Evolutionary conservation across 176 grass and related monocot species (phyloP), one percentile per base, ranked within the genome.

Genomic region (Cocos nucifera): DNA sequence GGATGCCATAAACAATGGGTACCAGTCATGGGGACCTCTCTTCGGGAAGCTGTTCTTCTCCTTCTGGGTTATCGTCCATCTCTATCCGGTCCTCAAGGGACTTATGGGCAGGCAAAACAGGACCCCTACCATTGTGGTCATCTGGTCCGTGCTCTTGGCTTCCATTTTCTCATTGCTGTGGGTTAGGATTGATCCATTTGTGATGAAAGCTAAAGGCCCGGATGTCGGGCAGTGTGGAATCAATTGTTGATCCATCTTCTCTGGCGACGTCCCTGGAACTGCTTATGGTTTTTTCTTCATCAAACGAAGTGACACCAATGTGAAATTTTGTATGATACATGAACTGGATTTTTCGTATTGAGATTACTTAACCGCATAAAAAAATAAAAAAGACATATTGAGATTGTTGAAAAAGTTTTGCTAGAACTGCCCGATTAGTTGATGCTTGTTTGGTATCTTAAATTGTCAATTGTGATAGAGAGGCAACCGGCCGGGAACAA

Each of bases 121-220:
- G 76, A 95, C 90, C 4, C 90, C 90, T n/a, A 95, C 90, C 66
- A 82, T 95, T 19, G 90, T 95, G 1, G 28, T 95, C 78, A 95
- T 95, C 67, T 95, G 90, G 90, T 95, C 90, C 0, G 59, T 95
- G 39, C 74, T 95, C 25, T 77, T 95, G 1, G 90, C 90, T 20
- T 95, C 90, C 54, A 95, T 95, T 67, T 95, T 95, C 78, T 95
- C 90, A 57, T 67, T 95, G 83, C 86, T 95, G 61, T 95, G 90
- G 90, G 90, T 95, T 54, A 78, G 90, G 86, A 95, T 95, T 25
- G 90, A 95, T 30, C 90, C 90, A 0, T 95, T 95, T 67, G 67
- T 85, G 15, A 24, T 89, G 52, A 95, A 83, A 76, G 52, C 90
- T 15, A 95, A 76, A 70, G 90, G 90, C 3, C 90, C 90, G 3